phyloP scores from a whole-genome alignment of 495 filamentous ascomycete species.

The Penicillium antarcticum region DNA sequence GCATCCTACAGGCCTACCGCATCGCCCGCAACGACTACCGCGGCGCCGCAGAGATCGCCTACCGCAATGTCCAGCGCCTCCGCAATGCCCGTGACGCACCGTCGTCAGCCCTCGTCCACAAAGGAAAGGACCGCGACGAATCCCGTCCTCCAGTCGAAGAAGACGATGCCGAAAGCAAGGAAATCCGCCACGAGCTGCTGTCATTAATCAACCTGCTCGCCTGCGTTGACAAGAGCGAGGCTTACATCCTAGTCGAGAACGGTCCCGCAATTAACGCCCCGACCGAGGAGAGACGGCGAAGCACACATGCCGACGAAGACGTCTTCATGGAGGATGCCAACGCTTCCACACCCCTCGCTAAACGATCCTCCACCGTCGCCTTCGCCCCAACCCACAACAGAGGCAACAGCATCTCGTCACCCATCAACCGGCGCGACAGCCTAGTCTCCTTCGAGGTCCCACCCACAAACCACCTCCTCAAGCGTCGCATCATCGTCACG shows the following conservation, averaged over 20 bases:
- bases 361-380: conserved; percentile 12
- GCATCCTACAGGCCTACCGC: conserved; percentile 86
- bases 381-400: conserved; percentile 13
- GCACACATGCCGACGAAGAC: conserved; percentile 37
- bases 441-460: conserved; percentile 3
- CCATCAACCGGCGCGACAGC: conserved; percentile 3
- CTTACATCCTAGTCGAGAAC: conserved; percentile 61
- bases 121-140: conserved; percentile 42
- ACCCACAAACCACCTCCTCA: conserved; percentile 11
- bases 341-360: conserved; percentile 6
- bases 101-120: conserved; percentile 41
- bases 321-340: conserved; percentile 41
- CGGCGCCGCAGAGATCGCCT: conserved; percentile 76
- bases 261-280: conserved; percentile 16
- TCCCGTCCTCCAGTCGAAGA: conserved; percentile 54
- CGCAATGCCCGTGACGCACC: conserved; percentile 47
- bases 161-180: conserved; percentile 52
- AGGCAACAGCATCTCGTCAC: conserved; percentile 23
- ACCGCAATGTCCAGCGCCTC: conserved; percentile 59
- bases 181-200: conserved; percentile 63
- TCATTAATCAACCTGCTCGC: conserved; percentile 83
- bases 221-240: conserved; percentile 77
- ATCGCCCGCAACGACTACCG: conserved; percentile 81
- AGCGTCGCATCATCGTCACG: conserved; percentile 60
- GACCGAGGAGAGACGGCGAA: conserved; percentile 14